Conservation (phyloP, 2,329 filamentous ascomycete species). For the Alternaria angustiovoidea region DNA sequence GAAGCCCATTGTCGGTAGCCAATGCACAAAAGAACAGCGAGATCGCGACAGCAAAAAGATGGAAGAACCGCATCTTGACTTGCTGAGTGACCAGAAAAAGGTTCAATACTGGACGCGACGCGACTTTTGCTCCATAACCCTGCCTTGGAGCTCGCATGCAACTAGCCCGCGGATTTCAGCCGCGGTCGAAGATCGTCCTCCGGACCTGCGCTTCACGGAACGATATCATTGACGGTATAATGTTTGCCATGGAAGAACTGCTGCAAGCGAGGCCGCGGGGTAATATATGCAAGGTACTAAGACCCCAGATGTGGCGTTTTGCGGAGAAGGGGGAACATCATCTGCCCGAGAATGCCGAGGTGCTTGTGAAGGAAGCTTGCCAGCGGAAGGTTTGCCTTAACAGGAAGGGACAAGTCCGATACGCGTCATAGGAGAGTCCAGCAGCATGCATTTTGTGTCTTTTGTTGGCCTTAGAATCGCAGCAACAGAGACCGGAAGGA, state of each 20-base stretch:
- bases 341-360: slow-evolving; percentile 12
- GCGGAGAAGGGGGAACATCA: slow-evolving; percentile 9
- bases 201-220: not conserved
- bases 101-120: not conserved
- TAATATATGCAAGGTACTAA: slow-evolving; percentile 20
- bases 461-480: not conserved
- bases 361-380: not conserved
- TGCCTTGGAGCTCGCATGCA: not conserved
- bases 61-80: slow-evolving; percentile 19
- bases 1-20: slow-evolving; percentile 40
- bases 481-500: not conserved
- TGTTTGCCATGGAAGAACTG: not conserved
- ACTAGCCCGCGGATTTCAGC: not conserved
- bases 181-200: not conserved
- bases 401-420: not conserved
- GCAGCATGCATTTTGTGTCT: not conserved
- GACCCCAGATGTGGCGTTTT: slow-evolving; percentile 1
- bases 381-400: not conserved
- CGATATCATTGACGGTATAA: slow-evolving; percentile 21
- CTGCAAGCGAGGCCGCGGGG: not conserved
- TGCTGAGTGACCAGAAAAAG: not conserved
- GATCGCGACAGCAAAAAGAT: slow-evolving; percentile 13
- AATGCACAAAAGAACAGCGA: slow-evolving; percentile 22
- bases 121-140: slow-evolving; percentile 2
- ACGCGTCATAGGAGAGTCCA: not conserved